Base-by-base conservation (phyloP, 169 alveolate species). In the Cryptosporidium canis region DNA sequence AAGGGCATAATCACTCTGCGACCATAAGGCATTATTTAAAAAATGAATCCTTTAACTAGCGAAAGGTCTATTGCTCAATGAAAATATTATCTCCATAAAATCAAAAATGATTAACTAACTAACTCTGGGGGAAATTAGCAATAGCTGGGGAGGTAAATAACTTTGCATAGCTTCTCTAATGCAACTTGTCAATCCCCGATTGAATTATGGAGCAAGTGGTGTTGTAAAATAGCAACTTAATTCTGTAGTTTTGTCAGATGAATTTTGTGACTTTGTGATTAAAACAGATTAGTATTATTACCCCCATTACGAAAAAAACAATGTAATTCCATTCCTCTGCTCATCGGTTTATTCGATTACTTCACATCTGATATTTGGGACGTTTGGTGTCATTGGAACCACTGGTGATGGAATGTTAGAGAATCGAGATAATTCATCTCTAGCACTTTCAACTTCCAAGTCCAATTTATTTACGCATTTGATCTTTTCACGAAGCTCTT, bases 401-500 rank as follows among this genome's bases (percentile, higher is more conserved):
- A 11, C 87, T 7, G 77, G 87, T 18, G 11, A 44, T 14, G 56
- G 71, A 8, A 24, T 21, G n/a, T 56, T 33, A 16, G 70, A 14
- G n/a, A 41, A 16, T 31, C n/a, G 18, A 4, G 21, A 31, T 29
- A 53, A 66, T 29, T 77, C 77, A 21, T 33, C 72, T 31, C 61
- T 77, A 3, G 37, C 58, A 8, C 8, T 43, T 21, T 18, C 44
- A 2, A 77, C 35, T 21, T 29, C 66, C 29, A 68, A 51, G 21
- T 68, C 83, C 83, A 68, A 45, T 47, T 45, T 48, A 45, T 53
- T 27, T 0, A 56, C 87, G 37, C 72, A 18, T 27, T 77, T 48
- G n/a, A 56, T 39, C 53, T 77, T 58, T 18, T 56, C 61, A 1
- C 31, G 56, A 58, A 58, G 72, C 11, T 37, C 61, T 7, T 58